Base-by-base conservation (phyloP, 768 basidiomycete genomes). In the Boletus pseudopeckii region DNA sequence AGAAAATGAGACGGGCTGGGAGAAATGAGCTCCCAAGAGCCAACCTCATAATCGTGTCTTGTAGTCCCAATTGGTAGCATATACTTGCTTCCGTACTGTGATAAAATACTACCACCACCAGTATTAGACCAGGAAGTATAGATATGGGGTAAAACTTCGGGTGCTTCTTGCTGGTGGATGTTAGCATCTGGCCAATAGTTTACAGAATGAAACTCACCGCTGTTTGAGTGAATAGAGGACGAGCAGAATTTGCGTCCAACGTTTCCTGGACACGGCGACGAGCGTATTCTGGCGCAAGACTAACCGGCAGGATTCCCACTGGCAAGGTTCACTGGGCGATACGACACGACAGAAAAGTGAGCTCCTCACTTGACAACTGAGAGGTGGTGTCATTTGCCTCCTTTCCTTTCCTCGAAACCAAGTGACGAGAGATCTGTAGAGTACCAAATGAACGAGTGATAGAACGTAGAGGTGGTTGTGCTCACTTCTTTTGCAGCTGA, bases 41-140 rank as follows among this genome's bases (percentile, higher is more conserved):
- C 48, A 56, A 94, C 94, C 65, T 94, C 89, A 41, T 80, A 65
- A 47, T 80, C 76, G 15, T 80, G 71, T 26, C 90, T 77, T 18
- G 77, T 77, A 2, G 95, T 98, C 1, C 92, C 97, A 1, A 90
- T 55, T 1, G 97, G 97, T 45, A 98, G 71, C 65, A 85, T 75
- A 64, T 92, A 90, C 62, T 85, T 87, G 50, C 78, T 85, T 10
- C 94, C 93, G 52, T 82, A 73, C 59, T 85, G 78, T 1, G 90
- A 89, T 13, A 92, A 68, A 43, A 65, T 37, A 10, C 85, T 72
- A 61, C 81, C 85, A 2, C 88, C 83, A 57, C 85, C 79, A 5
- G 69, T 66, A 42, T 80, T 72, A 4, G 76, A 72, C 22, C 80
- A 75, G 5, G 92, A 83, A 9, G 88, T 85, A 67, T 96, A 99